Conservation (phyloP, 345 rosid genomes). For the Passiflora organensis region DNA sequence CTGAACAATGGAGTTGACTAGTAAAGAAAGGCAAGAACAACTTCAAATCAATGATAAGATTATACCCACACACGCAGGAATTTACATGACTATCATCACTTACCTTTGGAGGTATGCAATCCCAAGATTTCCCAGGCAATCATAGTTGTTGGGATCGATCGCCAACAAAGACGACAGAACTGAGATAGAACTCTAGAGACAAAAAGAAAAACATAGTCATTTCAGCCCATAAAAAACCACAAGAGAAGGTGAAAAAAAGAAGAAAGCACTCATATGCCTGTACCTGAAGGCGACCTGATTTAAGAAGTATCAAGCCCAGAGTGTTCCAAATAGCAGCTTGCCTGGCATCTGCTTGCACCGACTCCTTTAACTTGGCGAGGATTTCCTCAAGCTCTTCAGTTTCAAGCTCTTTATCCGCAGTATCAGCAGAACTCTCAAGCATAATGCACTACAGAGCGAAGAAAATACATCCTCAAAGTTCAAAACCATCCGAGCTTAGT, state of each 20-base stretch:
- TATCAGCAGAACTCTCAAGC: slow-evolving; percentile 59
- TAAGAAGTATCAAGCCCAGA: slow-evolving; percentile 76
- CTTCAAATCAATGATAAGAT: no score
- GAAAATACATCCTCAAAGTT: slow-evolving; percentile 5
- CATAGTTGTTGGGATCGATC: slow-evolving; percentile 60
- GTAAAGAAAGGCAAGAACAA: no score
- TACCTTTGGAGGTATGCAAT: slow-evolving; percentile 86
- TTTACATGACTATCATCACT: background rate
- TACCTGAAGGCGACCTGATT: slow-evolving; percentile 84
- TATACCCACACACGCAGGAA: no score
- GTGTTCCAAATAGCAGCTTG: slow-evolving; percentile 87
- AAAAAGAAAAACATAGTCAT: slow-evolving; percentile 11
- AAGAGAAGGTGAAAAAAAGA: background rate
- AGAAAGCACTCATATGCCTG: background rate
- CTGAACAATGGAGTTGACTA: no score
- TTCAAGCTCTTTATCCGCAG: slow-evolving; percentile 70
- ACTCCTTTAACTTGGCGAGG: slow-evolving; percentile 63
- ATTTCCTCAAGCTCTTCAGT: slow-evolving; percentile 69
- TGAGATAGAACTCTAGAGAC: slow-evolving; percentile 66
- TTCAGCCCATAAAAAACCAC: slow-evolving; percentile 12
- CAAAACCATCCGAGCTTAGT: slow-evolving; percentile 3
- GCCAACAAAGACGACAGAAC: slow-evolving; percentile 65
- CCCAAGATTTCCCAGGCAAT: slow-evolving; percentile 92
- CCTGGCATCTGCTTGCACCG: slow-evolving; percentile 66
- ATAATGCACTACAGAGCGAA: slow-evolving; percentile 62